Evolutionary conservation across 345 rosid species (phyloP).

Genomic region (Citrus trifoliata): DNA sequence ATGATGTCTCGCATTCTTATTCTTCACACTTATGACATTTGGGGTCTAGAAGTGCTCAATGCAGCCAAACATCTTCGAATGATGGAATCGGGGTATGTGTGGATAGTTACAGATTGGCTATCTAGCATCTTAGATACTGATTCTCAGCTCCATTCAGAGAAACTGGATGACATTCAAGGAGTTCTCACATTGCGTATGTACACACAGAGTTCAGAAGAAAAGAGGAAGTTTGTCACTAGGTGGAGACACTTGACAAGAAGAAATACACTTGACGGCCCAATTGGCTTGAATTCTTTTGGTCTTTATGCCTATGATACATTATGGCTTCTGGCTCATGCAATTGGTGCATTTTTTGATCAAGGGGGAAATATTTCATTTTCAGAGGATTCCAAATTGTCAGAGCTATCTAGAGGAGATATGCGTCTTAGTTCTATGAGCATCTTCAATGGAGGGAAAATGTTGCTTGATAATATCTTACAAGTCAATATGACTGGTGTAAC

Average conservation of each 20-base stretch:
- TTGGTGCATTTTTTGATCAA: constrained; percentile 50
- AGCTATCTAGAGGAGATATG: constrained; percentile 33
- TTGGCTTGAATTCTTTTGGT: constrained; percentile 63
- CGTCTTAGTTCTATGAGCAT: constrained; percentile 68
- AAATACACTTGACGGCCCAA: constrained; percentile 4
- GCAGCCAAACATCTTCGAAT: constrained; percentile 65
- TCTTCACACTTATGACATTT: constrained; percentile 41
- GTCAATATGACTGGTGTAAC: constrained; percentile 59
- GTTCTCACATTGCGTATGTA: constrained; percentile 64
- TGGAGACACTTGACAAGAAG: constrained; percentile 61
- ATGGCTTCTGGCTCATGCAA: constrained; percentile 79
- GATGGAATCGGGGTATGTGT: constrained; percentile 67
- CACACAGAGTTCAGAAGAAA: constrained; percentile 56
- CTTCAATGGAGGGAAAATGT: constrained; percentile 56
- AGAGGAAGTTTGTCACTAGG: constrained; percentile 50
- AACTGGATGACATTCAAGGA: constrained; percentile 57
- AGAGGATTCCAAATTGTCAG: constrained; percentile 34
- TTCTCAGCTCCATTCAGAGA: constrained; percentile 40
- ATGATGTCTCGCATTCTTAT: constrained; percentile 72
- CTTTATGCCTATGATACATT: constrained; percentile 87
- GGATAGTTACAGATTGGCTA: constrained; percentile 71
- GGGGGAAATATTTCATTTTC: constrained; percentile 75
- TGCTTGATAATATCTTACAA: constrained; percentile 55
- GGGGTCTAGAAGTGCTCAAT: constrained; percentile 53
- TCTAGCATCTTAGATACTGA: constrained; percentile 46